Conservation (phyloP, 345 rosid species). For the Moricandia arvensis region DNA sequence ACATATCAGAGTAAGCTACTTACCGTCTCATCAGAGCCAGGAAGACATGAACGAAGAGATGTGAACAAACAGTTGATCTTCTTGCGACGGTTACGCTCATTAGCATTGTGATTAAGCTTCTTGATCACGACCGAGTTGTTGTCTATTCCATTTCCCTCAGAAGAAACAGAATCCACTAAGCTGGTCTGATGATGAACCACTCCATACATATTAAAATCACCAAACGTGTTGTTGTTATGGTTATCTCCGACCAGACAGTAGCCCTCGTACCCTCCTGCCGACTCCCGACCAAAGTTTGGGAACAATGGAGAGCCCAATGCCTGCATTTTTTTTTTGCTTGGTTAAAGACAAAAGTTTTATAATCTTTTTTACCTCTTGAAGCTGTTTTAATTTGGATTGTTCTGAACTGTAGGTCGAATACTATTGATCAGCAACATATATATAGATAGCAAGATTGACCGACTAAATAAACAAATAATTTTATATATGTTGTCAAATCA, state of each 20-base stretch:
- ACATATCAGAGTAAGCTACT: too few species aligned
- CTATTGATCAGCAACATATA: background rate
- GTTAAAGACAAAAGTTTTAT: background rate
- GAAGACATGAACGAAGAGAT: slow-evolving; percentile 71
- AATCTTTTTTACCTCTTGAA: too few species aligned
- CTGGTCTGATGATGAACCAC: slow-evolving; percentile 4
- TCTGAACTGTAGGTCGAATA: background rate
- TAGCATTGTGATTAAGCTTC: slow-evolving; percentile 75
- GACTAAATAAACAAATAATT: background rate
- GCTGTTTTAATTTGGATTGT: slow-evolving; percentile 3
- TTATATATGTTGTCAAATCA: background rate
- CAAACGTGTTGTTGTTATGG: background rate
- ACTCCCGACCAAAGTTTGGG: slow-evolving; percentile 31
- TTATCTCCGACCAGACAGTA: background rate
- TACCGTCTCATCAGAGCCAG: slow-evolving; percentile 36
- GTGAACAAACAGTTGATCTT: slow-evolving; percentile 56
- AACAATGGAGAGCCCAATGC: slow-evolving; percentile 27
- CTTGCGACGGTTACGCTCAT: slow-evolving; percentile 64
- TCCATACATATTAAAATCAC: slow-evolving; percentile 18
- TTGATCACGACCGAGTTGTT: slow-evolving; percentile 17
- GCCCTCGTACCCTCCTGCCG: slow-evolving; percentile 14
- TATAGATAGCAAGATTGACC: background rate
- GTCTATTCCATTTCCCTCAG: slow-evolving; percentile 11
- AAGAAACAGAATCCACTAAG: slow-evolving; percentile 18
- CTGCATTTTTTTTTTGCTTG: slow-evolving; percentile 17